Conservation (phyloP, 139 green algal genomes). For the Chlamydomonas sp. region DNA sequence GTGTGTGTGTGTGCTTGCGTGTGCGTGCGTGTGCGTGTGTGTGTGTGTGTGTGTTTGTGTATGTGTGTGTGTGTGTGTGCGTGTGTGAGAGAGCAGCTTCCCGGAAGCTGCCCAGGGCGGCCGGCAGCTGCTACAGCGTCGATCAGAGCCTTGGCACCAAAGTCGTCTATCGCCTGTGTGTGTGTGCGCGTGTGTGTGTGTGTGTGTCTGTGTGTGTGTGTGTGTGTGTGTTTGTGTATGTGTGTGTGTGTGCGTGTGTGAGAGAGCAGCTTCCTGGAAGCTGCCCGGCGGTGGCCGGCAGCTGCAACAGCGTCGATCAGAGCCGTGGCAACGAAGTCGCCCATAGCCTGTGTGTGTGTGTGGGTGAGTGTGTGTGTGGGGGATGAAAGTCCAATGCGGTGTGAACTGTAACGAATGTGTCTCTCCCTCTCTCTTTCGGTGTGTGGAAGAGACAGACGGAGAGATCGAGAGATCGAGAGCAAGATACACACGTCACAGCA, state of each 20-base stretch:
- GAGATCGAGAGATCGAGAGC: too few species aligned
- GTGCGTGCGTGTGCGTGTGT: too few species aligned
- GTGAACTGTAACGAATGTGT: too few species aligned
- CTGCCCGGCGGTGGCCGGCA: slow-evolving; percentile 10
- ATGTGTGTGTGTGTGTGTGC: slow-evolving; percentile 99
- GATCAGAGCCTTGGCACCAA: slow-evolving; percentile 68
- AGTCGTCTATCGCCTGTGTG: slow-evolving; percentile 61
- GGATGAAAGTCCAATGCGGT: too few species aligned
- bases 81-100: slow-evolving; percentile 75
- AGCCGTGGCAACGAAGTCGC: slow-evolving; percentile 59
- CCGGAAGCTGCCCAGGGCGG: slow-evolving; percentile 6
- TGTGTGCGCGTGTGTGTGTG: too few species aligned
- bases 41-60: too few species aligned
- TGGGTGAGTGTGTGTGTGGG: too few species aligned
- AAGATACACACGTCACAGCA: too few species aligned
- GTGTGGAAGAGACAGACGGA: too few species aligned
- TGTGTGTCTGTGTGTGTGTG: too few species aligned
- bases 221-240: too few species aligned
- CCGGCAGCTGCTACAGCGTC: slow-evolving; percentile 29
- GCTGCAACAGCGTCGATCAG: slow-evolving; percentile 49
- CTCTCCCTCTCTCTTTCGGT: too few species aligned
- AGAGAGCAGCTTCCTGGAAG: slow-evolving; percentile 48
- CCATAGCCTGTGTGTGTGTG: slow-evolving; percentile 55
- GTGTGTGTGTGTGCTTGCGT: slow-evolving; percentile 8
- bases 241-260: slow-evolving; percentile 97